A percentile compares a stretch with the other conserved stretches of the same genome.
Conservation (phyloP, 495 filamentous ascomycete genomes). For the Hypoxylon crocopeplum region DNA sequence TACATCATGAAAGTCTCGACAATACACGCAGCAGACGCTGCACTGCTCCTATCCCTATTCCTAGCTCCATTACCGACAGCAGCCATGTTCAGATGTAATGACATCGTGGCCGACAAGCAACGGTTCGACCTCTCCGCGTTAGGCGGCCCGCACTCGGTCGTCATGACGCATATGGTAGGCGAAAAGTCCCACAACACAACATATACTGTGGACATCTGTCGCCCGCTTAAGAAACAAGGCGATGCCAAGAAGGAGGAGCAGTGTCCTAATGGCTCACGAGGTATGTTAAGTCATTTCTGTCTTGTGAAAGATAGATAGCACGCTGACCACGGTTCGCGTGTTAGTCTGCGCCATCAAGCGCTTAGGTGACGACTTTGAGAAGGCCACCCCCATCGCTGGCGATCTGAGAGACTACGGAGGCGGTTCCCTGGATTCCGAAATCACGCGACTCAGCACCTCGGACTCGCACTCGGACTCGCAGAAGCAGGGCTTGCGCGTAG, state of each 20-base stretch:
- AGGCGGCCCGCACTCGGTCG: constrained; percentile 77
- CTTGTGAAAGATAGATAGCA: too few species aligned
- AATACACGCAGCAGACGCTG: constrained; percentile 38
- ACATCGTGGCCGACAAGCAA: constrained; percentile 62
- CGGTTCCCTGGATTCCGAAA: constrained; percentile 62
- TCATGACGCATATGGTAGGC: constrained; percentile 56
- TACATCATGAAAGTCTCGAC: constrained; percentile 36
- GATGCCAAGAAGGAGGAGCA: constrained; percentile 55
- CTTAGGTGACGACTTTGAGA: constrained; percentile 47
- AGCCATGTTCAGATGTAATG: constrained; percentile 66
- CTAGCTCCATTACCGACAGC: constrained; percentile 57
- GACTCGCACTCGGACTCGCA: constrained; percentile 62
- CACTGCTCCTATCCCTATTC: constrained; percentile 47
- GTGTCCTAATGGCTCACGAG: constrained; percentile 68
- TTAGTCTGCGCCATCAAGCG: constrained; percentile 82
- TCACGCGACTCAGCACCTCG: constrained; percentile 66
- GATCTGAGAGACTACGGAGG: constrained; percentile 63
- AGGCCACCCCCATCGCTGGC: constrained; percentile 77
- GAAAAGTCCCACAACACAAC: constrained; percentile 70
- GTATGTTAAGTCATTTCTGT: too few species aligned
- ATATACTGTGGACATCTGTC: constrained; percentile 89
- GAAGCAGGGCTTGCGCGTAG: constrained; percentile 72
- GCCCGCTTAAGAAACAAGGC: constrained; percentile 62
- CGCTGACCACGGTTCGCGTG: constrained; percentile 2
- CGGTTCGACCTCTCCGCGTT: constrained; percentile 71